These are phyloP conservation scores for Ophiobolus disseminans DNA, from an alignment of 2,329 filamentous ascomycete genomes.

Conservation along the genomic window DNA sequence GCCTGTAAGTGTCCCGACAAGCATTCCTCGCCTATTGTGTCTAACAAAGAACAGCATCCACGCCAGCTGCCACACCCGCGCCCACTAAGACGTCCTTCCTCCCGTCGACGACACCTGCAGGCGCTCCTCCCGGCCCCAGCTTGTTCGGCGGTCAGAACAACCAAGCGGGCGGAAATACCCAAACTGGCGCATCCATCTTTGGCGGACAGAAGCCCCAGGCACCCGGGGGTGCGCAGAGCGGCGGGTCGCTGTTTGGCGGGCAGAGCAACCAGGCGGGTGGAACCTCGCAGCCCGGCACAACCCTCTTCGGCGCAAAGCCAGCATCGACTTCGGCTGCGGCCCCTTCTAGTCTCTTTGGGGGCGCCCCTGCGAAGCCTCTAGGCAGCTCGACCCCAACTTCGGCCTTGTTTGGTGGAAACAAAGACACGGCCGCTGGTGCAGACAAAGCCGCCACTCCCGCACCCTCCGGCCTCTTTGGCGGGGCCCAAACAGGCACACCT, in stretches of 20 bases:
- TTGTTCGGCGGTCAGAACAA: slow-evolving; percentile 36
- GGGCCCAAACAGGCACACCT: slow-evolving; percentile 31
- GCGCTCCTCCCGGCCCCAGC: slow-evolving; percentile 42
- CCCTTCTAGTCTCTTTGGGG: slow-evolving; percentile 39
- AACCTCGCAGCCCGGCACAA: slow-evolving; percentile 4
- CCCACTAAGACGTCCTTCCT: slow-evolving; percentile 46
- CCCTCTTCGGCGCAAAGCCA: slow-evolving; percentile 35
- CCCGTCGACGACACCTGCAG: slow-evolving; percentile 50
- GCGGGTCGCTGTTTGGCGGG: slow-evolving; percentile 23
- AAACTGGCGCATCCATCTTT: slow-evolving; percentile 27
- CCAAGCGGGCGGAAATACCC: slow-evolving; percentile 22
- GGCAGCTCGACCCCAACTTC: slow-evolving; percentile 28
- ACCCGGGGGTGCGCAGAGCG: slow-evolving; percentile 9
- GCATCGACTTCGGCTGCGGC: slow-evolving; percentile 33
- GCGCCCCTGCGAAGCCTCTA: slow-evolving; percentile 30
- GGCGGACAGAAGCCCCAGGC: slow-evolving; percentile 18
- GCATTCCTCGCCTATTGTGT: slow-evolving; percentile 4
- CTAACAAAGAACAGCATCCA: slow-evolving; percentile 26
- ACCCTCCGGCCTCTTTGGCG: slow-evolving; percentile 29
- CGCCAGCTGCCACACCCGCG: slow-evolving; percentile 44
- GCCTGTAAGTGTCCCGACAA: slow-evolving; percentile 14
- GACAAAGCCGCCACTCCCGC: slow-evolving; percentile 39
- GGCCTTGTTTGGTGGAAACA: slow-evolving; percentile 33
- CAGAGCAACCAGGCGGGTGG: slow-evolving; percentile 15
- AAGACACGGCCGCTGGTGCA: slow-evolving; percentile 37